phyloP scores from a whole-genome alignment of 75 land plant genomes.

The Sequoia sempervirens region DNA sequence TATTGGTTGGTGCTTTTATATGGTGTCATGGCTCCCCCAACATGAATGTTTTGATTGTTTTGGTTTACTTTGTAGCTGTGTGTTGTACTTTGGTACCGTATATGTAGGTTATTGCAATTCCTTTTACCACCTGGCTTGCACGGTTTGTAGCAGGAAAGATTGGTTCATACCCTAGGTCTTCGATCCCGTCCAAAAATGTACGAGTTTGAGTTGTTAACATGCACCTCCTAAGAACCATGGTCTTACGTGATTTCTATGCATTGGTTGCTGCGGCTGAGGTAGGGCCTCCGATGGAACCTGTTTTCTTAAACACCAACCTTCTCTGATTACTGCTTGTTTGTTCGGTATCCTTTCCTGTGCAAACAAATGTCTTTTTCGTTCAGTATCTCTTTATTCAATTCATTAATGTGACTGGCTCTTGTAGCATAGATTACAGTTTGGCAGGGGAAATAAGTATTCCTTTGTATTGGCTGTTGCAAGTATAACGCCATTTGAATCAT shows the following conservation, averaged over 20 bases:
- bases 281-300: neutral
- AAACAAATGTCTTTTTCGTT: neutral
- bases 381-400: neutral
- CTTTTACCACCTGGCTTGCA: conserved; percentile 72
- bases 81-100: neutral
- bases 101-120: conserved; percentile 64
- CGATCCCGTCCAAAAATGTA: conserved; percentile 79
- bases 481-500: neutral
- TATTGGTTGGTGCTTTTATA: conserved; percentile 65
- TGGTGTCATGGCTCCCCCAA: conserved; percentile 73
- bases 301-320: neutral
- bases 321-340: no score
- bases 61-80: neutral
- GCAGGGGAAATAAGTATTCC: conserved; percentile 1
- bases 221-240: conserved; percentile 46
- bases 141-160: conserved; percentile 80
- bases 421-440: neutral
- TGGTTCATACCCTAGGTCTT: conserved; percentile 66
- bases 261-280: conserved; percentile 79
- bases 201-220: conserved; percentile 69
- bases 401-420: neutral
- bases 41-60: conserved; percentile 88
- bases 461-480: neutral
- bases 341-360: neutral
- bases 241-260: conserved; percentile 57